Conservation (phyloP, 1,139 yeast genomes). For the Protomyces lactucae-debilis region DNA sequence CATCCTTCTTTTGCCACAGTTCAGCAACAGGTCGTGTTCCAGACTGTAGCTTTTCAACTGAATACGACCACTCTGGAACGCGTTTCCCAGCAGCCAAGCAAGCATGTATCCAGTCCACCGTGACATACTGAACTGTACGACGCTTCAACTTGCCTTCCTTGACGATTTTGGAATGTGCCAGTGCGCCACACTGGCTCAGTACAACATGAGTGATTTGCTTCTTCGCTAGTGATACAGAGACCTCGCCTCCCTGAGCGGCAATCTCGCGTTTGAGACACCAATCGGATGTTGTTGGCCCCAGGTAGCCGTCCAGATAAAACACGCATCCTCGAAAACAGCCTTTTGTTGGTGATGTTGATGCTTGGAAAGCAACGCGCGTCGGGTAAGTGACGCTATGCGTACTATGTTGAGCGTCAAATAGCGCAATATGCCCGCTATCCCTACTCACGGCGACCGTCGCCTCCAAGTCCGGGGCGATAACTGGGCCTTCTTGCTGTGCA, state of each 20-base stretch:
- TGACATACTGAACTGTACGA: slow-evolving; percentile 15
- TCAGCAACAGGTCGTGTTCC: slow-evolving; percentile 2
- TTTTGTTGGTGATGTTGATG: not conserved
- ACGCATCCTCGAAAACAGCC: slow-evolving; percentile 19
- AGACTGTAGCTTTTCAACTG: slow-evolving; percentile 4
- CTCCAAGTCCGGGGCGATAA: not conserved
- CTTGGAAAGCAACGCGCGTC: not conserved
- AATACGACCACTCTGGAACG: slow-evolving; percentile 7
- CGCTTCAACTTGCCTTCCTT: slow-evolving; percentile 15
- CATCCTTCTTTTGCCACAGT: not conserved
- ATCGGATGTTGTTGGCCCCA: slow-evolving; percentile 17
- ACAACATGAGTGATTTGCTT: slow-evolving; percentile 22
- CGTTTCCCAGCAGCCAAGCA: slow-evolving; percentile 8
- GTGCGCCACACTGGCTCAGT: slow-evolving; percentile 1
- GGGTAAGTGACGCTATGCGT: slow-evolving; percentile 1
- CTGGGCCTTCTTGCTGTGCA: not conserved
- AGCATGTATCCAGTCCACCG: slow-evolving; percentile 19
- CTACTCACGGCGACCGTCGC: not conserved
- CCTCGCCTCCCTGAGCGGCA: slow-evolving; percentile 11
- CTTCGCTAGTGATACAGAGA: slow-evolving; percentile 5
- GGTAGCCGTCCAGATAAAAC: slow-evolving; percentile 24
- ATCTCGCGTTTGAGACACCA: slow-evolving; percentile 8
- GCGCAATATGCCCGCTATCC: slow-evolving; percentile 6
- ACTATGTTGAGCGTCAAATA: slow-evolving; percentile 3
- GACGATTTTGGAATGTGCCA: slow-evolving; percentile 16